Conservation (phyloP, 1,284 basidiomycete species). For the Cryptococcus sp. region DNA sequence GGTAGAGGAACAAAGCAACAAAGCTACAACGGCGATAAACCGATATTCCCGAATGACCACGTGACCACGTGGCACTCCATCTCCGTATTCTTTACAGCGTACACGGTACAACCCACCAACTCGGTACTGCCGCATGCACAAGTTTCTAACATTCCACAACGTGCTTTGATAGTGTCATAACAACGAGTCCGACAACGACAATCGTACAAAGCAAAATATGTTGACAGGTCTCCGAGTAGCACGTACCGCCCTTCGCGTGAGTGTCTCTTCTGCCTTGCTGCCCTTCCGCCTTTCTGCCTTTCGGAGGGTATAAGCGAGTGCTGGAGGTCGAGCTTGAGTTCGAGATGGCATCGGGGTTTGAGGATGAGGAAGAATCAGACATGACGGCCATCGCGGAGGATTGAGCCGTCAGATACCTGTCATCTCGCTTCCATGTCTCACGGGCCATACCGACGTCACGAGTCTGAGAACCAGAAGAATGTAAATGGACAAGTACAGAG, state of each 20-base stretch:
- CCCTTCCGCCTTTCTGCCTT: too few species aligned
- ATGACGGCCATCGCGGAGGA: too few species aligned
- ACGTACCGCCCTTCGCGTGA: constrained; percentile 16
- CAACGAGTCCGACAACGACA: too few species aligned
- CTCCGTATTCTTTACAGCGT: background rate
- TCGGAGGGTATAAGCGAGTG: too few species aligned
- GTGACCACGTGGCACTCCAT: constrained; percentile 1
- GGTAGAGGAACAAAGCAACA: background rate
- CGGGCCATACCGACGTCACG: too few species aligned
- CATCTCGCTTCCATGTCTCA: too few species aligned
- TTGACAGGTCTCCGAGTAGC: constrained; percentile 20
- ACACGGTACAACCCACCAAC: background rate
- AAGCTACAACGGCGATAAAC: background rate
- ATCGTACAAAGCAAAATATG: background rate
- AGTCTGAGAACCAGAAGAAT: too few species aligned
- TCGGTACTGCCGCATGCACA: background rate
- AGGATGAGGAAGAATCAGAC: too few species aligned
- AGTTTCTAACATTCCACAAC: background rate
- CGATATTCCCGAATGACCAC: constrained; percentile 1
- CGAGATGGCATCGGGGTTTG: too few species aligned
- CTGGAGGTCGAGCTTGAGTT: too few species aligned
- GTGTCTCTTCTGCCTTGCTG: background rate
- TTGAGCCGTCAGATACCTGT: too few species aligned
- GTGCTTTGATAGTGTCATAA: background rate
- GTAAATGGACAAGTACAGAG: too few species aligned